Evolutionary conservation across 164 flowering plant species (phyloP).

Genomic region (Echeveria elegans): DNA sequence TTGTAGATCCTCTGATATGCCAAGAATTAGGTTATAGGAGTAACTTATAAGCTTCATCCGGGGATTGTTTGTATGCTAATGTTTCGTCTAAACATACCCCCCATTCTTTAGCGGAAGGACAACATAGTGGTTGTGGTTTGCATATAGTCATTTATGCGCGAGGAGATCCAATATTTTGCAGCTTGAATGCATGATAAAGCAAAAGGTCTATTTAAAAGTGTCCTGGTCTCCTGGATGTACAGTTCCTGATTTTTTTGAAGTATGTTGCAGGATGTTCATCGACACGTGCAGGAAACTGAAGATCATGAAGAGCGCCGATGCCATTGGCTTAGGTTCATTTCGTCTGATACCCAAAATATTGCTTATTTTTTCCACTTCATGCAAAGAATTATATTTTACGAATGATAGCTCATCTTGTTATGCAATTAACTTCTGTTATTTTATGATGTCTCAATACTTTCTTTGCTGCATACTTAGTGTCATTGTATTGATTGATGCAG

Average conservation of each 20-base stretch:
- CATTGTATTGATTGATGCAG: constrained; percentile 8
- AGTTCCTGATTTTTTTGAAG: constrained; percentile 8
- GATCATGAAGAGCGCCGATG: constrained; percentile 76
- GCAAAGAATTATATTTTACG: too few relatives aligned
- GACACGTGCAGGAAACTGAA: constrained; percentile 54
- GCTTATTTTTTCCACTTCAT: too few relatives aligned
- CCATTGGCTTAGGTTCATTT: constrained; percentile 60
- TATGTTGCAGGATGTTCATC: constrained; percentile 57
- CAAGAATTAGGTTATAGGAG: not conserved
- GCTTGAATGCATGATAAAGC: not conserved
- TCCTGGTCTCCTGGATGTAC: not conserved
- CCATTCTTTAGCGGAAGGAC: not conserved
- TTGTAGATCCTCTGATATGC: not conserved
- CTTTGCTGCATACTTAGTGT: constrained; percentile 1
- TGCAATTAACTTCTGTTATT: not conserved
- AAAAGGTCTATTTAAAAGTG: not conserved
- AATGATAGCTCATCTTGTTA: not conserved
- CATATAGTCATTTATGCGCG: too few relatives aligned
- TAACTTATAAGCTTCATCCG: not conserved
- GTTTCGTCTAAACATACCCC: not conserved
- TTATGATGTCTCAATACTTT: not conserved
- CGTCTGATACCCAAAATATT: too few relatives aligned
- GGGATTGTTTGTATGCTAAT: not conserved
- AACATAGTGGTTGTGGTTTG: not conserved
- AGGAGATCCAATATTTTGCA: not conserved